A percentile compares a stretch with the other conserved stretches of the same genome.
Conservation (phyloP, 2,329 filamentous ascomycete genomes). For the Huntiella bhutanensis region DNA sequence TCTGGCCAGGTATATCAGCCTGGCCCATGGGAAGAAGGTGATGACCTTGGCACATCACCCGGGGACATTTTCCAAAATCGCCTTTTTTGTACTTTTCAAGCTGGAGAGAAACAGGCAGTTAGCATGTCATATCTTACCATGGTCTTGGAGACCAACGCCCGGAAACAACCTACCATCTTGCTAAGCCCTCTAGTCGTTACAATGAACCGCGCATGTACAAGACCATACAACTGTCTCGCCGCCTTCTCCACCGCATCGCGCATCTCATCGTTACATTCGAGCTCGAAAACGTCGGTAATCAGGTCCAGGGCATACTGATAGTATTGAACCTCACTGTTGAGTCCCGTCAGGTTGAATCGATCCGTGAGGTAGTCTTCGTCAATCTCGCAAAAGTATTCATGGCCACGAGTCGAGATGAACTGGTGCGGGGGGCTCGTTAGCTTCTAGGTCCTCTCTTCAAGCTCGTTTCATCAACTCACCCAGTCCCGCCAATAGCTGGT, state of each 20-base stretch:
- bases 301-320: slow-evolving; percentile 97
- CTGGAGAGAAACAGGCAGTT: slow-evolving; percentile 26
- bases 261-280: slow-evolving; percentile 97
- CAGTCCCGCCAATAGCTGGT: slow-evolving; percentile 99
- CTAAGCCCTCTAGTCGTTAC: slow-evolving; percentile 83
- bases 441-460: neutral
- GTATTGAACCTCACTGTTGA: slow-evolving; percentile 95
- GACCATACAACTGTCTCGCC: slow-evolving; percentile 80
- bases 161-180: slow-evolving; percentile 60
- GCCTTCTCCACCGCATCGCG: slow-evolving; percentile 96
- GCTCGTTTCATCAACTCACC: slow-evolving; percentile 41
- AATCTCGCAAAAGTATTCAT: slow-evolving; percentile 99
- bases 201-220: slow-evolving; percentile 92
- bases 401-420: slow-evolving; percentile 95
- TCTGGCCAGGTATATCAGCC: slow-evolving; percentile 70
- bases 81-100: slow-evolving; percentile 98
- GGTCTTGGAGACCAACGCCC: neutral
- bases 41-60: slow-evolving; percentile 85
- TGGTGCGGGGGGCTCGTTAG: slow-evolving; percentile 21
- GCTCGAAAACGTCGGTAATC: slow-evolving; percentile 93
- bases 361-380: slow-evolving; percentile 98
- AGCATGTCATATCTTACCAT: neutral
- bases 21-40: slow-evolving; percentile 89
- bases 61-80: slow-evolving; percentile 94
- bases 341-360: slow-evolving; percentile 89